Base-by-base conservation (phyloP, 192 early-diverging fungal genomes). In the Oehlia diaphana region DNA sequence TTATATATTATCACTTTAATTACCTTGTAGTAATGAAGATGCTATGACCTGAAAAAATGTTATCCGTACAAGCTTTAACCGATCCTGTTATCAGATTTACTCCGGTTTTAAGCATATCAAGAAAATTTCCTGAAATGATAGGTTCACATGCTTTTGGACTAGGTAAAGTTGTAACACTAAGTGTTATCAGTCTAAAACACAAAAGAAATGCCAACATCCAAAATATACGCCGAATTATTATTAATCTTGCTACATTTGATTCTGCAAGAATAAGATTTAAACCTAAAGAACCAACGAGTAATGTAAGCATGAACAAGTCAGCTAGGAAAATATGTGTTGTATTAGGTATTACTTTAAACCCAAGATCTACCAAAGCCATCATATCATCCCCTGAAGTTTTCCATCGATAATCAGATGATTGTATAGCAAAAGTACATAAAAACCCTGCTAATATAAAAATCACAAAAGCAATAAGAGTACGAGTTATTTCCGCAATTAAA, bases 21-120 rank as follows among this genome's bases (percentile, higher is more conserved):
- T 75, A 75, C 74, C 74, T 75, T 28, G 58, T 61, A 42, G 74
- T 75, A 74, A 85, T 85, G 64, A 85, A 85, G 37, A 77, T 82
- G 13, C 81, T 81, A 69, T 85, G 84, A 35, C 84, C 84, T 49
- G 84, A 85, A 77, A 81, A 85, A 69, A 85, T 85, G 58, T 85
- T 82, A 63, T 85, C 84, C 2, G 84, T 85, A 66, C 84, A 85
- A 31, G 84, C 84, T 63, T 85, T 67, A 28, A 81, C 73, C 28
- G 81, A 79, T 44, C 84, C 84, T 58, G 79, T 78, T 64, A 85
- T 85, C 74, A 85, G 77, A 31, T 83, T 72, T 21, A 83, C 53
- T 3, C 80, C 80, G 63, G 79, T 82, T 74, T 62, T 81, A 16
- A 85, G 49, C 84, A 85, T 85, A 19, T 68, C 37, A 0, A 50